Conservation (phyloP, 2,329 filamentous ascomycete genomes). For the Lachnellula willkommii region DNA sequence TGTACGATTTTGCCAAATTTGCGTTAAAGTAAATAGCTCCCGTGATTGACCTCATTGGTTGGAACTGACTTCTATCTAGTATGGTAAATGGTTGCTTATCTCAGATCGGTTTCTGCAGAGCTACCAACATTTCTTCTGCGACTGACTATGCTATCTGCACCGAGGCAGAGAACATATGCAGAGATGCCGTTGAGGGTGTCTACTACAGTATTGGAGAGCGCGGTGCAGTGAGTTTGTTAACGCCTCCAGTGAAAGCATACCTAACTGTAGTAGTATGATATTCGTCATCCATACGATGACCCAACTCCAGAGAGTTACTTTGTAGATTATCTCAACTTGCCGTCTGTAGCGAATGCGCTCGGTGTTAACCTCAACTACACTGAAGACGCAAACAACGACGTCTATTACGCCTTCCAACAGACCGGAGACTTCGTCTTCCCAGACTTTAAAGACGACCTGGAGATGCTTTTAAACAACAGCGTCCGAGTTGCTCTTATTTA, state of each 20-base stretch:
- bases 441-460: constrained; percentile 46
- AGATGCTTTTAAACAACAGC: constrained; percentile 41
- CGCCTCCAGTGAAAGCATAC: background rate
- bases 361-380: constrained; percentile 14
- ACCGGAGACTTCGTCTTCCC: constrained; percentile 58
- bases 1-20: constrained; percentile 53
- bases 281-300: constrained; percentile 45
- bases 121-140: constrained; percentile 40
- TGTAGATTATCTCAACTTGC: constrained; percentile 32
- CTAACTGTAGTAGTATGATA: constrained; percentile 38
- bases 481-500: constrained; percentile 51
- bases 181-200: constrained; percentile 48
- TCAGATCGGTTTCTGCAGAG: constrained; percentile 44
- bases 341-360: constrained; percentile 4
- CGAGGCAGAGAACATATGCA: constrained; percentile 49
- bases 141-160: constrained; percentile 38
- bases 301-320: constrained; percentile 47
- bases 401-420: constrained; percentile 41
- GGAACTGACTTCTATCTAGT: constrained; percentile 5
- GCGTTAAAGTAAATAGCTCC: constrained; percentile 27
- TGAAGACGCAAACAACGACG: constrained; percentile 29
- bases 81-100: constrained; percentile 37
- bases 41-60: background rate
- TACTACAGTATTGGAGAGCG: constrained; percentile 33
- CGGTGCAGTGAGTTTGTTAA: constrained; percentile 29